These are phyloP conservation scores for Phoenix dactylifera DNA, from an alignment of 176 grass and related monocot genomes.

Conservation along the genomic window DNA sequence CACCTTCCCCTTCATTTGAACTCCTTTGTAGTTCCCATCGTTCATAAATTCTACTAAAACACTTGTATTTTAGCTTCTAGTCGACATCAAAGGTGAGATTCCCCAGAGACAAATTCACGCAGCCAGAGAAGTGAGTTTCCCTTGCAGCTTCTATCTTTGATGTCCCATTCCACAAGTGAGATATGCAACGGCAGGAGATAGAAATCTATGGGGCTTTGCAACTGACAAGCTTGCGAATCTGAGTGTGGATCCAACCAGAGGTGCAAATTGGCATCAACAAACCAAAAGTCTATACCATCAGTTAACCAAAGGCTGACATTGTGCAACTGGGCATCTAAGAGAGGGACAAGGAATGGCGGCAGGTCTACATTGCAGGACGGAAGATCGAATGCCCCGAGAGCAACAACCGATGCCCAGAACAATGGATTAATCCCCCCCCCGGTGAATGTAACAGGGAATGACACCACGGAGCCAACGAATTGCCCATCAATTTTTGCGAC, in stretches of 20 bases:
- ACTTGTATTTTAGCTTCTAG: conserved; percentile 36
- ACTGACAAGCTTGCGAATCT: conserved; percentile 21
- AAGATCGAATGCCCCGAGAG: conserved; percentile 74
- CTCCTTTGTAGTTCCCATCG: conserved; percentile 45
- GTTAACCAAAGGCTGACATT: conserved; percentile 53
- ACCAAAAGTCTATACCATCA: conserved; percentile 71
- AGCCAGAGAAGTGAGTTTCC: conserved; percentile 40
- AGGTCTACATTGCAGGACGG: conserved; percentile 77
- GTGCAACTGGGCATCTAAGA: conserved; percentile 49
- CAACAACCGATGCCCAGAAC: conserved; percentile 74
- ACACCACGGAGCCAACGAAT: conserved; percentile 65
- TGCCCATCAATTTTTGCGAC: conserved; percentile 42
- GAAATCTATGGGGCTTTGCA: conserved; percentile 37
- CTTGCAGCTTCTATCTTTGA: conserved; percentile 46
- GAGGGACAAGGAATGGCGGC: conserved; percentile 65
- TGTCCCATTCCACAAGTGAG: conserved; percentile 27
- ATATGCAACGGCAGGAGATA: conserved; percentile 34
- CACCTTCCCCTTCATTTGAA: conserved; percentile 38
- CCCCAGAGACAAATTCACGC: conserved; percentile 66
- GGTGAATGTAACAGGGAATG: conserved; percentile 79
- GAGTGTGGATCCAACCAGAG: conserved; percentile 61
- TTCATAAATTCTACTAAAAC: conserved; percentile 41
- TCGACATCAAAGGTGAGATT: conserved; percentile 74
- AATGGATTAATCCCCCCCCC: conserved; percentile 80
- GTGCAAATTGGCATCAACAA: conserved; percentile 81